Evolutionary conservation across 495 filamentous ascomycete genomes (phyloP).

Genomic region (Talaromyces stipitatus): DNA sequence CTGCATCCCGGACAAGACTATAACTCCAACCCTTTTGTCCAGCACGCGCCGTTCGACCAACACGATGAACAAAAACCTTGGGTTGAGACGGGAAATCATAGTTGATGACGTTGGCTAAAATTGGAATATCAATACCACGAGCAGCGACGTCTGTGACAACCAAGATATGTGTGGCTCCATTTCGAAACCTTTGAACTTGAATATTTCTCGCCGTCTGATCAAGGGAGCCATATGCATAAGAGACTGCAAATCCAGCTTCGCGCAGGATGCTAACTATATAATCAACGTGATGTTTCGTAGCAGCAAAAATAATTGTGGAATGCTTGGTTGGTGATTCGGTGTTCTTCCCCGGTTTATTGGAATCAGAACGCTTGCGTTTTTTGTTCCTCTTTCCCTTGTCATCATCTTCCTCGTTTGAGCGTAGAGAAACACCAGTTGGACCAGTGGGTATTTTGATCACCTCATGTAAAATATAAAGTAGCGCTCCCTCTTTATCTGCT

Average conservation of each 20-base stretch:
- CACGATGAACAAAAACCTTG: constrained; percentile 93
- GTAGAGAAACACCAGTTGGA: constrained; percentile 44
- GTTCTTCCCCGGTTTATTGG: constrained; percentile 24
- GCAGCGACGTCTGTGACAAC: constrained; percentile 98
- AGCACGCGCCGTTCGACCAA: constrained; percentile 89
- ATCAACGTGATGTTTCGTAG: constrained; percentile 98
- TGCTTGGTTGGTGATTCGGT: constrained; percentile 46
- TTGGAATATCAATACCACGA: constrained; percentile 93
- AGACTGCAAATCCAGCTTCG: constrained; percentile 75
- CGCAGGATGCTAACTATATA: constrained; percentile 70
- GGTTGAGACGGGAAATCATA: constrained; percentile 97
- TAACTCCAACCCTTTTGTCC: constrained; percentile 91
- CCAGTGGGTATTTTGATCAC: constrained; percentile 90
- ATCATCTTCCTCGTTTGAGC: constrained; percentile 20
- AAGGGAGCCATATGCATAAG: constrained; percentile 85
- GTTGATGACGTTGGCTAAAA: constrained; percentile 96
- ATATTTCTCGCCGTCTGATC: constrained; percentile 89
- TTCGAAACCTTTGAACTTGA: constrained; percentile 82
- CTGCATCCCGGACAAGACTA: constrained; percentile 75
- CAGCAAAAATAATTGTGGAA: constrained; percentile 88
- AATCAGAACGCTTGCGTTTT: constrained; percentile 57
- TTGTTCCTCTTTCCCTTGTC: constrained; percentile 43
- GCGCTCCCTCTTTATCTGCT: constrained; percentile 84
- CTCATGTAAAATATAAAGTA: constrained; percentile 82
- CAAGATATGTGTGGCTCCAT: constrained; percentile 76